These are phyloP conservation scores for Daldinia bambusicola DNA, from an alignment of 495 filamentous ascomycete species.

Conservation along the genomic window DNA sequence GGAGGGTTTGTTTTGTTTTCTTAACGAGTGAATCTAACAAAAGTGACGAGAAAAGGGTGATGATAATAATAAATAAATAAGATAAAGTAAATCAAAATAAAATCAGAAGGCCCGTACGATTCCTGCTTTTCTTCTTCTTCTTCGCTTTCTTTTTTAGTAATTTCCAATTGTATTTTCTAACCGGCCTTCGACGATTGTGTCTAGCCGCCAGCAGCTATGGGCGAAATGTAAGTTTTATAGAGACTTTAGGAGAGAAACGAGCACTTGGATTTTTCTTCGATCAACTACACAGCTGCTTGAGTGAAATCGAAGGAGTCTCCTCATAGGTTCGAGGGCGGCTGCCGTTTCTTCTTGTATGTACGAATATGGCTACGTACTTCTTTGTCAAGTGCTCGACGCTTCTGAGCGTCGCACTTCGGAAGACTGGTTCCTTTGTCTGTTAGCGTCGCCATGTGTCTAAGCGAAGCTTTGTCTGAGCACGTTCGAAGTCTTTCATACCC, in stretches of 20 bases:
- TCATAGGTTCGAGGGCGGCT: conserved; percentile 39
- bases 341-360: conserved; percentile 48
- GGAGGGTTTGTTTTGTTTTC: not conserved
- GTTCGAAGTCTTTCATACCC: conserved; percentile 44
- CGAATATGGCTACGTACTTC: conserved; percentile 26
- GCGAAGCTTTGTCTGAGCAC: conserved; percentile 38
- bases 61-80: not conserved
- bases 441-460: conserved; percentile 33
- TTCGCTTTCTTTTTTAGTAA: not conserved
- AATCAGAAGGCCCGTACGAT: not conserved
- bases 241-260: conserved; percentile 41
- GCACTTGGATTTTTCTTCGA: conserved; percentile 41
- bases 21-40: conserved; percentile 1
- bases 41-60: not conserved
- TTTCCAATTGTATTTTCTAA: conserved; percentile 8
- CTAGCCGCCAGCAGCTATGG: conserved; percentile 50
- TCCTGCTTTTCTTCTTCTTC: not conserved
- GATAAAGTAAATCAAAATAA: not conserved
- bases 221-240: conserved; percentile 35
- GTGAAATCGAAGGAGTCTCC: conserved; percentile 28
- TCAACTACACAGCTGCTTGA: conserved; percentile 43
- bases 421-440: conserved; percentile 40
- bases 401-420: conserved; percentile 34
- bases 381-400: conserved; percentile 41
- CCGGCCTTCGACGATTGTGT: conserved; percentile 40